Evolutionary conservation across 345 rosid genomes (phyloP).

Genomic region (Aquilaria sinensis): DNA sequence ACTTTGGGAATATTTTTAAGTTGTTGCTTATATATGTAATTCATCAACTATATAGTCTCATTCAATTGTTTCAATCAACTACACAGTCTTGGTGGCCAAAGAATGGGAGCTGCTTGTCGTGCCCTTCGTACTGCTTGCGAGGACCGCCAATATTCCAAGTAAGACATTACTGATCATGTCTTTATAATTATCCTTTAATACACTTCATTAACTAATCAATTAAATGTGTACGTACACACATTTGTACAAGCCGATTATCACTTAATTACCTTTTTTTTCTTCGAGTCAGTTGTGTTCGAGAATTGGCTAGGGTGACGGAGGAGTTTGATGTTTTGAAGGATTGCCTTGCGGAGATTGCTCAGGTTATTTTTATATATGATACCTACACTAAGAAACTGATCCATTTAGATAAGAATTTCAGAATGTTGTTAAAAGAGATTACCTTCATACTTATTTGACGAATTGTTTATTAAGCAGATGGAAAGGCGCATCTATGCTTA

Average conservation of each 20-base stretch:
- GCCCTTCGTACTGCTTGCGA: conserved; percentile 14
- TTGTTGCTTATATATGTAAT: too few relatives aligned
- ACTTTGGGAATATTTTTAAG: neutral
- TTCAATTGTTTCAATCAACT: neutral
- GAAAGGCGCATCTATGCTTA: neutral
- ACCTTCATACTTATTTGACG: neutral
- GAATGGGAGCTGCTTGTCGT: conserved; percentile 13
- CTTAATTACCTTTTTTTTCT: neutral
- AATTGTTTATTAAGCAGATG: neutral
- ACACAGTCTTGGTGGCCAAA: conserved; percentile 22
- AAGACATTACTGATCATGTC: neutral
- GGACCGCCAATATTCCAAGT: conserved; percentile 12
- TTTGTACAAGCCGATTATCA: neutral
- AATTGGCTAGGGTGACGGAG: conserved; percentile 8
- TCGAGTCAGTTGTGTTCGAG: conserved; percentile 18
- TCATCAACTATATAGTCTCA: too few relatives aligned
- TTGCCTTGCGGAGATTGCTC: conserved; percentile 4
- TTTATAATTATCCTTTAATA: neutral
- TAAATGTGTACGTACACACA: neutral
- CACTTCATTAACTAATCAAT: neutral
- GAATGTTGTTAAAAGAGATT: neutral
- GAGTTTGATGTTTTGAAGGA: conserved; percentile 17
- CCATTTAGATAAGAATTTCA: too few relatives aligned
- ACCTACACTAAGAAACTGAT: too few relatives aligned
- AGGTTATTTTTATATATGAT: conserved; percentile 6